Evolutionary conservation across 345 rosid genomes (phyloP).

Genomic region (Draba incana): DNA sequence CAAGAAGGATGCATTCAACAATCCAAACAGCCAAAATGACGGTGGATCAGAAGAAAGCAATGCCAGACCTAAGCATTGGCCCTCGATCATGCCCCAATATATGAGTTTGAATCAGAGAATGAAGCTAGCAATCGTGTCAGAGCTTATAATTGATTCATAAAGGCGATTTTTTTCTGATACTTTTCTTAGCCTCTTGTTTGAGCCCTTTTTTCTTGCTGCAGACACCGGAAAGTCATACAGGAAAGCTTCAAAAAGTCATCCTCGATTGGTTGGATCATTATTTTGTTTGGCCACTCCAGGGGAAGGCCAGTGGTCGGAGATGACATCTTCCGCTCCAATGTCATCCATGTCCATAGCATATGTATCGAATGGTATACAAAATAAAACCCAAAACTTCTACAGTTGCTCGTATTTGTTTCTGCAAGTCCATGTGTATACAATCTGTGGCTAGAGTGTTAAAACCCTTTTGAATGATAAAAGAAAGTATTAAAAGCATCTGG

Average conservation of each 20-base stretch:
- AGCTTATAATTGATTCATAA: neutral
- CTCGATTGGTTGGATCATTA: neutral
- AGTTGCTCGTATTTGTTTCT: neutral
- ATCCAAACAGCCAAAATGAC: constrained; percentile 24
- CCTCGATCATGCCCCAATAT: too few relatives aligned
- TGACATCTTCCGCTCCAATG: constrained; percentile 48
- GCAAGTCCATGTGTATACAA: neutral
- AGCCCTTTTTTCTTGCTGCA: constrained; percentile 7
- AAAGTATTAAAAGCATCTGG: neutral
- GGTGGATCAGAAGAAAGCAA: constrained; percentile 30
- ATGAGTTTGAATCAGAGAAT: constrained; percentile 41
- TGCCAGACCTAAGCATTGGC: constrained; percentile 37
- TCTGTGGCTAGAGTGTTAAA: neutral
- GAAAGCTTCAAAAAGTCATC: too few relatives aligned
- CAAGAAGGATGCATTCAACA: constrained; percentile 23
- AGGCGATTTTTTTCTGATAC: neutral
- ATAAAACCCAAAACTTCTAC: neutral
- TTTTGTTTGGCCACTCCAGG: constrained; percentile 47
- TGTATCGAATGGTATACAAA: constrained; percentile 80
- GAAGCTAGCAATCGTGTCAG: constrained; percentile 36
- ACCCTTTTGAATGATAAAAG: neutral
- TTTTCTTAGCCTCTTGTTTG: neutral
- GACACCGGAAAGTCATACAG: constrained; percentile 34
- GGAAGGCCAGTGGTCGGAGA: constrained; percentile 60
- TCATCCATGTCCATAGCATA: constrained; percentile 67